Conservation (phyloP, 306 rosid genomes). For the Rosa multiflora region DNA sequence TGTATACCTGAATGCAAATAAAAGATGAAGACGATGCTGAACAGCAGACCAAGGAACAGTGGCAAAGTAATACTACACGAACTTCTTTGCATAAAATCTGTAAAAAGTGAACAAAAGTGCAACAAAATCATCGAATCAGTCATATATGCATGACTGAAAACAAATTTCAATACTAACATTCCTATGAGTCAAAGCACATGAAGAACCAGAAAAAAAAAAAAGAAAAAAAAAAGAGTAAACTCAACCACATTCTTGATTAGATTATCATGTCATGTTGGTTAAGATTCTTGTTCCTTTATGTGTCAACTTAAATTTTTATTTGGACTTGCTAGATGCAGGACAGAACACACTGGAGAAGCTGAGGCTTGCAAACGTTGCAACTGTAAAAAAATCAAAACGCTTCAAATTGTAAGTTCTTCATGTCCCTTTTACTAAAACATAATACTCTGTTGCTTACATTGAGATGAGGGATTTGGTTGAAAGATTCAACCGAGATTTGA, state of each 20-base stretch:
- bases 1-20: no score
- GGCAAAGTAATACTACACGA: no score
- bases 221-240: no score
- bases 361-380: slow-evolving; percentile 84
- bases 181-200: no score
- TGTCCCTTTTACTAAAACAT: slow-evolving; percentile 17
- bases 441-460: not conserved
- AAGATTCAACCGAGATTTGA: not conserved
- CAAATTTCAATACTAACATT: no score
- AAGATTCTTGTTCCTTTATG: slow-evolving; percentile 21
- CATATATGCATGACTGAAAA: no score
- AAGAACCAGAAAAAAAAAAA: no score
- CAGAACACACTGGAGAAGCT: slow-evolving; percentile 52
- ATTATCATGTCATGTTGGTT: slow-evolving; percentile 1
- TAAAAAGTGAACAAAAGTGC: no score
- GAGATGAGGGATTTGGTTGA: not conserved
- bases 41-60: no score
- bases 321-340: slow-evolving; percentile 64
- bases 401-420: slow-evolving; percentile 74
- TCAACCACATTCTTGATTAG: slow-evolving; percentile 3
- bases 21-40: no score
- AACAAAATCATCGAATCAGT: no score
- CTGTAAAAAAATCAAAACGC: slow-evolving; percentile 88
- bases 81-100: no score
- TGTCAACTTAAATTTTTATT: slow-evolving; percentile 29